Evolutionary conservation across 1,284 basidiomycete genomes (phyloP).

Genomic region (Boletus mariae): DNA sequence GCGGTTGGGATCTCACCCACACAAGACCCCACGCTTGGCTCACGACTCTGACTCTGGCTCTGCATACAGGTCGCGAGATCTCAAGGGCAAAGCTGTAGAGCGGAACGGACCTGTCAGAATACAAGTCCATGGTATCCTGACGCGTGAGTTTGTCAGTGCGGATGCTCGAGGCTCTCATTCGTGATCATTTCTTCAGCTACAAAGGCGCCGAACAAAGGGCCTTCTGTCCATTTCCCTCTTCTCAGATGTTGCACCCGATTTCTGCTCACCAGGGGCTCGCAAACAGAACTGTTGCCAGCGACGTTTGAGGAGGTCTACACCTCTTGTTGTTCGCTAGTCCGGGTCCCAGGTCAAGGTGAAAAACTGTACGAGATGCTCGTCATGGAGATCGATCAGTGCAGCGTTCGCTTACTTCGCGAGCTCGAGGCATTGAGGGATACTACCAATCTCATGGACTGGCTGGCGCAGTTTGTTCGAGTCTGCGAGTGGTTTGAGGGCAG

Average conservation of each 20-base stretch:
- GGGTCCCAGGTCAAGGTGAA: constrained; percentile 48
- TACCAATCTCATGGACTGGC: constrained; percentile 42
- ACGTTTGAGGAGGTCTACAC: constrained; percentile 56
- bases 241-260: constrained; percentile 42
- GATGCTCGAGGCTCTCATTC: constrained; percentile 3
- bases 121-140: constrained; percentile 38
- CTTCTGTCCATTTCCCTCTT: constrained; percentile 22
- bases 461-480: constrained; percentile 46
- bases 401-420: constrained; percentile 36
- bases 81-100: constrained; percentile 25
- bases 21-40: constrained; percentile 63
- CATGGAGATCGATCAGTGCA: constrained; percentile 52
- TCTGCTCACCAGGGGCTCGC: constrained; percentile 39
- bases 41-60: constrained; percentile 60
- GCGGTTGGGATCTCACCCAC: constrained; percentile 53
- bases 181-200: constrained; percentile 3
- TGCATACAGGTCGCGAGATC: constrained; percentile 50
- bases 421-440: constrained; percentile 31
- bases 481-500: constrained; percentile 63
- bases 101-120: constrained; percentile 41
- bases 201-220: constrained; percentile 6
- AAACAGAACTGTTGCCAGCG: constrained; percentile 34
- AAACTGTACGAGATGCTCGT: constrained; percentile 50
- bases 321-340: constrained; percentile 53
- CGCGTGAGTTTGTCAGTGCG: constrained; percentile 29